Percentiles rank a stretch among this genome's conserved stretches.
Evolutionary conservation across 495 filamentous ascomycete genomes (phyloP).

Genomic region (Podospora bellae-mahoneyi): DNA sequence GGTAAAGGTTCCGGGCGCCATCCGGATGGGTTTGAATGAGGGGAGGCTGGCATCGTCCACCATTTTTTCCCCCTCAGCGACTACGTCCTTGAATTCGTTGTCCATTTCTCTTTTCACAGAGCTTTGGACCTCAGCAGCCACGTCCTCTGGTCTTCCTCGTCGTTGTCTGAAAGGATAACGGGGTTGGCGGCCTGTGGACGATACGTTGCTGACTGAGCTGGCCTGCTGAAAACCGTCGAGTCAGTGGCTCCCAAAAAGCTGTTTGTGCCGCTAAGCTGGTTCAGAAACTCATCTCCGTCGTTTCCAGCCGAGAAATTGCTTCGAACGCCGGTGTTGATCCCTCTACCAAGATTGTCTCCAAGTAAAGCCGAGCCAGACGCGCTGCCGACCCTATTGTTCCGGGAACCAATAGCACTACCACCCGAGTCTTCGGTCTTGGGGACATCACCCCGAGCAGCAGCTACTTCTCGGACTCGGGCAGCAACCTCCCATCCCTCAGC

Average conservation of each 20-base stretch:
- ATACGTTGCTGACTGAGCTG: neutral
- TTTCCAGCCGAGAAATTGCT: neutral
- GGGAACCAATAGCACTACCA: neutral
- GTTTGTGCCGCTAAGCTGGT: neutral
- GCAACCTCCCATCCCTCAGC: conserved; percentile 81
- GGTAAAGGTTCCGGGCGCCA: conserved; percentile 64
- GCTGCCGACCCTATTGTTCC: neutral
- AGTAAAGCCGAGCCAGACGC: neutral
- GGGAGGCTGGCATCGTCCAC: conserved; percentile 41
- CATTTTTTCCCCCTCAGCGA: conserved; percentile 39
- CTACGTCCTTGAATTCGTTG: conserved; percentile 35
- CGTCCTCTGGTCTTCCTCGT: neutral
- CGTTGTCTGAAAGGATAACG: neutral
- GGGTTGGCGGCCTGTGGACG: neutral
- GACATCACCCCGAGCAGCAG: conserved; percentile 7
- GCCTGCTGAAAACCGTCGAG: neutral
- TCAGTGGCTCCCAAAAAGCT: neutral
- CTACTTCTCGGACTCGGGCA: conserved; percentile 54
- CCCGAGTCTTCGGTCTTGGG: neutral
- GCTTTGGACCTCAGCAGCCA: neutral
- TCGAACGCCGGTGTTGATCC: neutral
- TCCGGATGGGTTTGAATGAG: conserved; percentile 54
- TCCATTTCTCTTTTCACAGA: conserved; percentile 14
- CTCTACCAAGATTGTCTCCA: neutral
- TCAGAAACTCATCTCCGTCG: neutral